Base-by-base conservation (phyloP, 1,284 basidiomycete species). In the Coriolopsis trogii region DNA sequence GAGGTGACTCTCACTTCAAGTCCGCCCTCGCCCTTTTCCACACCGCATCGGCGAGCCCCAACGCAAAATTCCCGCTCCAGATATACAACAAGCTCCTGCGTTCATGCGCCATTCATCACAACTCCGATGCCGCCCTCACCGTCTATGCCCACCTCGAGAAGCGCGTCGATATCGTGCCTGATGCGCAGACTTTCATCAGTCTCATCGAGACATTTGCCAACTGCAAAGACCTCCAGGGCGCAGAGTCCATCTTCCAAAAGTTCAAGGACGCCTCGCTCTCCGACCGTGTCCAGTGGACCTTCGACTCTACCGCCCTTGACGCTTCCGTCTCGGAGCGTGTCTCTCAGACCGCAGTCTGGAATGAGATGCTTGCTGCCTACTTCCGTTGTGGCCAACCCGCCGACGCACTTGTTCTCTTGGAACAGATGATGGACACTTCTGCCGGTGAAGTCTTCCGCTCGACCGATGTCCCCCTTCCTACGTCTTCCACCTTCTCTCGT, bases 1-100 rank as follows among this genome's bases (percentile, higher is more conserved):
- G 74, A 21, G 63, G 73, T 37, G 92, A 94, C 68, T 80, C 82
- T 62, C 92, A 91, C 60, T 86, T 93, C 55, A 65, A 71, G 0
- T 80, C 84, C 0, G 91, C 91, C 0, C 72, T 92, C 70, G 79
- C 82, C 24, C 74, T 93, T 43, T 95, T 91, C 70, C 78, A 87
- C 38, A 80, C 82, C 0, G 75, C 80, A 42, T 73, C 79, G 43
- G 61, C 74, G 18, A 61, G 78, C 34, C 63, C 73, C 37, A 54
- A 46, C 25, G 56, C 51, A 40, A 57, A 61, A 18, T 69, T 87
- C 53, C 70, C 75, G 1, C 46, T 74, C 2, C 41, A 58, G 13
- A 64, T 80, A 5, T 91, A 85, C 70, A 70, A 72, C 43, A 68
- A 64, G 6, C 74, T 96, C 29, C 73, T 97, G n/a, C 77, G 78